A percentile compares a stretch with the other conserved stretches of the same genome.
Conservation (phyloP, 164 flowering plant species). For the Litsea cubeba region DNA sequence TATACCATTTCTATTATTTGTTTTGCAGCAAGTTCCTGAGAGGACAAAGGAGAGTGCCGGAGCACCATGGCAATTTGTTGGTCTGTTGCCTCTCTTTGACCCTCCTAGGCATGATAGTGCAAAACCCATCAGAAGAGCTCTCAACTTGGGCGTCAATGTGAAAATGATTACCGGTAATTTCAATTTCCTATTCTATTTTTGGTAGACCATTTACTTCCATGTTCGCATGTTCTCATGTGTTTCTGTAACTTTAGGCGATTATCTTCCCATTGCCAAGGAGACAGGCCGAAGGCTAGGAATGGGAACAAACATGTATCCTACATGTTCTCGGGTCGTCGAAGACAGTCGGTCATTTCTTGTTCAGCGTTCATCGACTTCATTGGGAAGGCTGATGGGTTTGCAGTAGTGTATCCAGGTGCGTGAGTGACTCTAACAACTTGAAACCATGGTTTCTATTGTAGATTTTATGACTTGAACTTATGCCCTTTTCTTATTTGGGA, state of each 20-base stretch:
- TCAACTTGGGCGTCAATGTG: conserved; percentile 33
- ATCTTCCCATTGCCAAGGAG: conserved; percentile 41
- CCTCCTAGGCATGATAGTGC: conserved; percentile 39
- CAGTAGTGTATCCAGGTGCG: conserved; percentile 36
- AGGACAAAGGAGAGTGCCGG: conserved; percentile 30
- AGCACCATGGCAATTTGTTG: conserved; percentile 37
- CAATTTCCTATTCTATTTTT: not conserved
- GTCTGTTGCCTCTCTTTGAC: conserved; percentile 36
- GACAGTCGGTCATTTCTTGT: too few species aligned
- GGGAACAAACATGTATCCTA: conserved; percentile 50
- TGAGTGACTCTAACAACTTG: not conserved
- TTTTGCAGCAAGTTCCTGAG: conserved; percentile 34
- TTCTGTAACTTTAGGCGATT: conserved; percentile 25
- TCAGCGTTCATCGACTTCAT: conserved; percentile 30
- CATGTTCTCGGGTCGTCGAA: conserved; percentile 15
- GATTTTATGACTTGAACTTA: not conserved
- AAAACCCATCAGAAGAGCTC: conserved; percentile 33
- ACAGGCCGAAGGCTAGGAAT: conserved; percentile 44
- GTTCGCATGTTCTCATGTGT: not conserved
- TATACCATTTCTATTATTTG: not conserved
- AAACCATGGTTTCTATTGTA: not conserved
- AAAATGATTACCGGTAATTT: conserved; percentile 34
- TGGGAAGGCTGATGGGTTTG: conserved; percentile 45
- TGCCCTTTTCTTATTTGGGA: not conserved
- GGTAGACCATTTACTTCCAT: not conserved